Evolutionary conservation across 768 basidiomycete species (phyloP).

Genomic region (Filobasidium wieringae): DNA sequence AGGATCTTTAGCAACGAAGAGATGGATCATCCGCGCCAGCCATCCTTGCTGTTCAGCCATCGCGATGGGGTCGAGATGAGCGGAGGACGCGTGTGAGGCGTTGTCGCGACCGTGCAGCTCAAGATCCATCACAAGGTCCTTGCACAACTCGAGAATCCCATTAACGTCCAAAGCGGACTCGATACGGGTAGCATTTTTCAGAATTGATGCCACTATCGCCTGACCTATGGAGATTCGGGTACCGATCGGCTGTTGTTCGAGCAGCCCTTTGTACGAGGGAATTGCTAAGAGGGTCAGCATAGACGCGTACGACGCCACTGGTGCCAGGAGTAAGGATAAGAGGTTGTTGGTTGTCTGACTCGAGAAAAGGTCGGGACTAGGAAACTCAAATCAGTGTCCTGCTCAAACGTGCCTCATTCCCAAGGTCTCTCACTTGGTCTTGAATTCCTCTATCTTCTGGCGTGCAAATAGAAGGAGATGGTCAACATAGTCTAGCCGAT

Average conservation of each 20-base stretch:
- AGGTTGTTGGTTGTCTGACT: conserved; percentile 79
- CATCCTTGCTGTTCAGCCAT: conserved; percentile 98
- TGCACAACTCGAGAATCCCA: conserved; percentile 82
- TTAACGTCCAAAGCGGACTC: conserved; percentile 89
- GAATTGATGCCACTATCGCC: conserved; percentile 80
- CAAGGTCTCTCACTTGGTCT: conserved; percentile 52
- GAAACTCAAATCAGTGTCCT: background rate
- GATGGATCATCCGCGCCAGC: conserved; percentile 94
- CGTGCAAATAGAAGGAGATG: conserved; percentile 84
- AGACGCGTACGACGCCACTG: conserved; percentile 91
- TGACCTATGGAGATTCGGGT: conserved; percentile 88
- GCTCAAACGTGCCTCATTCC: background rate
- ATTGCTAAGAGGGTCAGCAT: conserved; percentile 94
- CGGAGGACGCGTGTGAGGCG: conserved; percentile 33
- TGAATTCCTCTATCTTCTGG: conserved; percentile 70
- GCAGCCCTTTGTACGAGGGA: conserved; percentile 72
- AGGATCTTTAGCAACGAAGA: conserved; percentile 78
- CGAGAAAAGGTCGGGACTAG: conserved; percentile 74
- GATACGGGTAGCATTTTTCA: conserved; percentile 93
- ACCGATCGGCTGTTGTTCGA: conserved; percentile 73
- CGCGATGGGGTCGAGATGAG: conserved; percentile 63
- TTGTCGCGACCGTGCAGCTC: conserved; percentile 42
- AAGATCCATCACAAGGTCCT: conserved; percentile 75
- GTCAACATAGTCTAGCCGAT: conserved; percentile 91
- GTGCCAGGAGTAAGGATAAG: conserved; percentile 79